phyloP scores from a whole-genome alignment of 495 filamentous ascomycete genomes.

The Letharia columbiana region DNA sequence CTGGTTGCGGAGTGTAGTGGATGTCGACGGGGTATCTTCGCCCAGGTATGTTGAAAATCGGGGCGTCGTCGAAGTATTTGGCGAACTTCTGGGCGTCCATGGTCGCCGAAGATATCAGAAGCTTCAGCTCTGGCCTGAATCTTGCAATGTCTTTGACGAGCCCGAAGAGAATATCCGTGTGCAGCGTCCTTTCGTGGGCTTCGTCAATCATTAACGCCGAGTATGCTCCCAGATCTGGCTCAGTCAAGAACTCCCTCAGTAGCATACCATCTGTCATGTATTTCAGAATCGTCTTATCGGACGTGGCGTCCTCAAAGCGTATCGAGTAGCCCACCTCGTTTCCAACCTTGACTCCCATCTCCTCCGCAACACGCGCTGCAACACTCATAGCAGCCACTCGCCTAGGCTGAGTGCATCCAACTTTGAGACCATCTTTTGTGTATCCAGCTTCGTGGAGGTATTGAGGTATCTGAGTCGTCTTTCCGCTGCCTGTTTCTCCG shows the following conservation, averaged over 20 bases:
- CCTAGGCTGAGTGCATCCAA: conserved; percentile 57
- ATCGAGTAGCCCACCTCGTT: conserved; percentile 97
- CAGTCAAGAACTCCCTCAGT: conserved; percentile 80
- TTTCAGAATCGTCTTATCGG: conserved; percentile 86
- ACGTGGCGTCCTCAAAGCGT: conserved; percentile 88
- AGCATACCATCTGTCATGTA: conserved; percentile 99
- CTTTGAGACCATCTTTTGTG: conserved; percentile 60
- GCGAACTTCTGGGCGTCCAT: conserved; percentile 93
- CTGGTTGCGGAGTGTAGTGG: conserved; percentile 84
- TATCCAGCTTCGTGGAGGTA: conserved; percentile 85
- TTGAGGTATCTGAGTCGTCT: conserved; percentile 84
- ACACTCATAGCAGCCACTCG: conserved; percentile 91
- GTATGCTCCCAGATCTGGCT: conserved; percentile 79
- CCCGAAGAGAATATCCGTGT: conserved; percentile 85
- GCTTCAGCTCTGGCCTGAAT: conserved; percentile 76
- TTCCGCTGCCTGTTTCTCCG: conserved; percentile 84
- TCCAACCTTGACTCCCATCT: conserved; percentile 82
- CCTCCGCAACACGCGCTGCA: conserved; percentile 82
- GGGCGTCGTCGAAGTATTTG: conserved; percentile 85
- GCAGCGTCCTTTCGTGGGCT: conserved; percentile 87
- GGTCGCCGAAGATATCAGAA: conserved; percentile 90
- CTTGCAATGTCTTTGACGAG: conserved; percentile 88
- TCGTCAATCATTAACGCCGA: conserved; percentile 94
- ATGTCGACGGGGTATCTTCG: conserved; percentile 86
- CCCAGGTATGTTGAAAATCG: conserved; percentile 94